Base-by-base conservation (phyloP, 2,329 filamentous ascomycete species). In the Colletotrichum cuscutae region DNA sequence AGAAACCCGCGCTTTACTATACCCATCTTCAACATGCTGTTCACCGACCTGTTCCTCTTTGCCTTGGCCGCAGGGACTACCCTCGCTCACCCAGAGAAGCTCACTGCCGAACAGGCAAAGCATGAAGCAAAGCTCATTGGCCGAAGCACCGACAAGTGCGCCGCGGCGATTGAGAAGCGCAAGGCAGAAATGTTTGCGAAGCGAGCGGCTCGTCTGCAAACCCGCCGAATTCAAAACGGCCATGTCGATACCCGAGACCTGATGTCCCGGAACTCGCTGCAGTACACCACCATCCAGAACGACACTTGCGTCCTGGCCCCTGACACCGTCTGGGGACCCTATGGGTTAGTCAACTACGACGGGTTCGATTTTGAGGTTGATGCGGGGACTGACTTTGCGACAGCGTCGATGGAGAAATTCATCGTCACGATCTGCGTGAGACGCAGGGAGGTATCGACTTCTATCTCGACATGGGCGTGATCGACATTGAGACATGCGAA, bases 251-350 rank as follows among this genome's bases (percentile, higher is more conserved):
- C 77, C 11, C 58, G 76, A n/a, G 70, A 77, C 69, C 78, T 2
- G 76, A 76, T 22, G 75, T 78, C 15, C 66, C 76, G 46, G 78
- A 68, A 74, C 73, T 84, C 8, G 82, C 83, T 74, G 77, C 77
- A 7, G 78, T 78, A 67, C 65, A 67, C 56, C 42, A 60, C 54
- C 37, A 67, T 67, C 3, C 65, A 60, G 37, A 82, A 83, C 71
- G 78, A 78, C 22, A 82, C 82, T 22, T 88, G 86, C 66, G 80
- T 86, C 35, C 78, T 87, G 28, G 81, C 81, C 2, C 83, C 84
- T 0, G 85, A 87, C 69, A 83, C 83, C 19, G 86, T 83, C 7
- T 79, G 86, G 76, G 86, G 86, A 5, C 86, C 86, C n/a, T 88
- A 87, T 79, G 87, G 78, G 65, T 62, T 42, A 37, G 53, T 42